Base-by-base conservation (phyloP, 176 grass and related monocot species). In the Paspalum notatum region DNA sequence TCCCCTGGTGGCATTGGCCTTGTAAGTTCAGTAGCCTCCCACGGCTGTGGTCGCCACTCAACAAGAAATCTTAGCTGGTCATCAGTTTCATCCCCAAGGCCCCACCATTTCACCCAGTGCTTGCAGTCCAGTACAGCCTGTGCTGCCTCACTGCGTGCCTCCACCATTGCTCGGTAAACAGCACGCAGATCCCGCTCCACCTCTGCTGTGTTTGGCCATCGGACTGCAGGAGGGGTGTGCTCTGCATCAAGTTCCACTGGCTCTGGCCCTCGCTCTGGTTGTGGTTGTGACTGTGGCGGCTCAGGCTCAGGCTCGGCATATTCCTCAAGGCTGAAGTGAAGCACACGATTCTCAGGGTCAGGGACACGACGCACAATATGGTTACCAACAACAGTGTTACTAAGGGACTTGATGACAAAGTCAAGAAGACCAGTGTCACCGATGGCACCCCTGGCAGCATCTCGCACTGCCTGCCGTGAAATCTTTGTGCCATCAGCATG, bases 341-440 rank as follows among this genome's bases (percentile, higher is more conserved):
- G 91, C 25, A 98, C 72, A 27, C 92, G 90, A 2, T 89, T 98
- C 72, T 48, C 70, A 41, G 88, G 86, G 9, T 93, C 77, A 18
- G 84, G 89, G 5, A 85, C 66, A 61, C 96, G 92, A 68, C 86
- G 88, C 58, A 98, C 90, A 49, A 92, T 56, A 65, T 89, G 85
- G 26, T 67, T 81, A 37, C 83, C 88, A 60, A 95, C 92, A 68
- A 94, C 51, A 51, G 89, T 94, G 75, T 93, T 71, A 25, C 82
- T 89, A 55, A 98, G 52, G 76, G 92, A 95, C 78, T 98, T 98
- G 81, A 95, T 86, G 66, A 98, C 96, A 9, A 95, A 98, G 66
- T 98, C 95, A 22, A 95, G 88, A 49, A 98, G 91, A 73, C 96
- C 96, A 52, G 92, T 98, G 58, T 98, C 96, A 0, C 96, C 96